phyloP scores from a whole-genome alignment of 176 grass and related monocot genomes.

The Oryza meyeriana region DNA sequence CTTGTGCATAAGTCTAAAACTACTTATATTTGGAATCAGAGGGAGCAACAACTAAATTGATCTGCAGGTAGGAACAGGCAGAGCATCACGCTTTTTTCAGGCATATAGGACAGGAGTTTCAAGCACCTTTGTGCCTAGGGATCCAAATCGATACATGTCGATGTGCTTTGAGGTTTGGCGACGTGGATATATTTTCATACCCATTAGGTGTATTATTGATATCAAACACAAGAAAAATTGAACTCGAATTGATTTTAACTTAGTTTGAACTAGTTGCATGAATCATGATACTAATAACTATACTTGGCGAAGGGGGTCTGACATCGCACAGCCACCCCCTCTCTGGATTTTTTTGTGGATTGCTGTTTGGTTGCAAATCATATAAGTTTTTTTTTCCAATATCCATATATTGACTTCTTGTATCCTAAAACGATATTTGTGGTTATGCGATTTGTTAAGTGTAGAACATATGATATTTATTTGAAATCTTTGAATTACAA shows the following conservation, averaged over 20 bases:
- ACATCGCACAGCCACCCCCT: background rate
- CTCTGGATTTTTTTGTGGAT: background rate
- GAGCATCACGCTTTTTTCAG: slow-evolving; percentile 4
- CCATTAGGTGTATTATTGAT: too few species aligned
- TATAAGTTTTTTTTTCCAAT: background rate
- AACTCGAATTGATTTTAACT: too few species aligned
- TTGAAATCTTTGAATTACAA: background rate
- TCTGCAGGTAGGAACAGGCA: slow-evolving; percentile 1
- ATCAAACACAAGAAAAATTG: too few species aligned
- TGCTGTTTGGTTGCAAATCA: background rate
- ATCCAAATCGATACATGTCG: background rate
- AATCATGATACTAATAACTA: background rate
- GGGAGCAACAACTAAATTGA: background rate
- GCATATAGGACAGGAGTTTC: background rate
- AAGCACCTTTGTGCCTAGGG: background rate
- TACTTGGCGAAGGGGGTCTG: background rate
- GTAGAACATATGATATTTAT: background rate
- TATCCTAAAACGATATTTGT: background rate
- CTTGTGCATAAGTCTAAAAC: too few species aligned
- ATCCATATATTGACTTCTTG: background rate
- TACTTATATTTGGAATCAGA: too few species aligned
- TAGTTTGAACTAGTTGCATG: background rate
- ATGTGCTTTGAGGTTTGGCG: background rate
- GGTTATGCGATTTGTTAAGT: background rate
- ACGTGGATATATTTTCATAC: too few species aligned